Base-by-base conservation (phyloP, 1,284 basidiomycete genomes). In the Mrakiaceae sp. region DNA sequence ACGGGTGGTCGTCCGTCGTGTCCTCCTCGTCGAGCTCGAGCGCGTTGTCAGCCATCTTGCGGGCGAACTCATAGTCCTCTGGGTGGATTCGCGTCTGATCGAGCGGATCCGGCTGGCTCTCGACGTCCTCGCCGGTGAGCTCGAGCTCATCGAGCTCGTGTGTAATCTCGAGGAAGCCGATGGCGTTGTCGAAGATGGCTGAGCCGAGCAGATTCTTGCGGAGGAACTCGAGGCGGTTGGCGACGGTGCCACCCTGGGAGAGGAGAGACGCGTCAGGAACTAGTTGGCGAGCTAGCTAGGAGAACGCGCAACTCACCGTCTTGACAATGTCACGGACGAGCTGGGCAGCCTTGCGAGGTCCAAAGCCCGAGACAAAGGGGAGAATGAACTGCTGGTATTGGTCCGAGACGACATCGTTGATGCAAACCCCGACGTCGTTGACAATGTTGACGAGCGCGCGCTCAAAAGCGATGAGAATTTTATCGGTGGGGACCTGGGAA, bases 21-120 rank as follows among this genome's bases (percentile, higher is more conserved):
- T 98, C 94, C 74, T 97, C 94, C 72, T 94, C 91, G 71, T 97
- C 94, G 47, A 92, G 83, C 72, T 97, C 95, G 40, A 98, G 82
- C 6, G 95, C 92, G 75, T 98, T 95, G 10, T 91, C 90, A 48
- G 96, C 95, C 92, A 99, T 98, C 79, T 98, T 98, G 56, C 92
- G 86, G 1, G 96, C 95, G 63, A 98, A 83, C 71, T 97, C 92
- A 75, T 98, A 99, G 77, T 98, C 95, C 75, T 97, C 93, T 0
- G 92, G 92, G 75, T 99, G 96, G 68, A 99, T 92, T 12, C 96
- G 88, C 39, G 95, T 98, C 72, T 87, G 86, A 74, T 99, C 96
- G 56, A 99, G 80, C 4, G 93, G 90, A 75, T 98, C 95, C 10
- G 88, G 86, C 61, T 79, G 75, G 10, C 83, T 80, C 67, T 85